Base-by-base conservation (phyloP, 257 asterid species). In the Capsicum baccatum region DNA sequence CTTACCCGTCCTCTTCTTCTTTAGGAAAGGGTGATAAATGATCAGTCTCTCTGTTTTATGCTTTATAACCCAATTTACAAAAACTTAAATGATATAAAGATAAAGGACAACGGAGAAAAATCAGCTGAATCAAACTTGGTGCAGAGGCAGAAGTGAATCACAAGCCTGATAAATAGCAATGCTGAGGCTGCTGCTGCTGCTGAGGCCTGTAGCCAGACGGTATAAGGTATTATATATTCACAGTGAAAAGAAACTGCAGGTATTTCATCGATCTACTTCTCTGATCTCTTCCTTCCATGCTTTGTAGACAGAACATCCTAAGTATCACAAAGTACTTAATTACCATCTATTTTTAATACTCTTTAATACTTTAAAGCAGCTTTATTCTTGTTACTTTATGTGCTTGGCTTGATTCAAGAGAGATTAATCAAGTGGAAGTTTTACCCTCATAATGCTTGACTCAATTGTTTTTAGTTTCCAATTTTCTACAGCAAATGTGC, bases 191-290 rank as follows among this genome's bases (percentile, higher is more conserved):
- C 39, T n/a, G 79, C 1, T 44, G 79, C 3, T 71, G 37, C 17
- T 6, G 37, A 71, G 57, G 6, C 42, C 1, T 9, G 16, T 71
- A 64, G n/a, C 80, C 15, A 10, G 12, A 71, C 3, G 17, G 37
- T 71, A 44, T 44, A 17, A n/a, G 17, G 37, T 71, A 44, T 44
- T 44, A n/a, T 44, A 17, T 44, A n/a, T 71, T 44, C 79, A 47
- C 13, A n/a, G 6, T 71, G 79, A 44, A 57, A 70, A 70, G 35
- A 13, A 70, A 44, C 79, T 71, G 39, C 79, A 71, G 79, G 79
- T 10, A 71, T 10, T 71, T 39, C 17, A 71, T 48, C 16, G 10
- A 71, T 71, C 35, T 71, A 71, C 57, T 71, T 71, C 37, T 71
- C 19, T 9, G 9, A 12, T 13, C 19, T 60, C 13, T 60, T 60